Evolutionary conservation across 768 basidiomycete genomes (phyloP), one percentile per base, ranked within the genome.

Genomic region (Amanita pseudoporphyria): DNA sequence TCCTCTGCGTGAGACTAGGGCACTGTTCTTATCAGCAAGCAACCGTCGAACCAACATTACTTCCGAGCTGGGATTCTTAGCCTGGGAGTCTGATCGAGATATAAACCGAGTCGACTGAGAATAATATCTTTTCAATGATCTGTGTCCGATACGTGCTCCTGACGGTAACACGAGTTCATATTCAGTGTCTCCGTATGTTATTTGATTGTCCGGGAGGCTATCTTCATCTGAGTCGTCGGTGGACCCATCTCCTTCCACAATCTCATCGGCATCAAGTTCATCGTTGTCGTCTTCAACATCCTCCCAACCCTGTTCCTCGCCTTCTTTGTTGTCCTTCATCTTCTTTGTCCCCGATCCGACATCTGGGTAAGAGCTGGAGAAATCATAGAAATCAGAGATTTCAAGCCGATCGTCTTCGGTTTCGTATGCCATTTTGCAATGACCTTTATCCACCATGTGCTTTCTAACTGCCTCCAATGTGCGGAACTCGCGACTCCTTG

Each of bases 341-440:
- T 55, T 57, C 49, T 56, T 21, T 37, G 3, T 60, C 47, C 54
- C 57, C 13, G 52, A 35, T 1, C 72, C 70, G 9, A 61, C 58
- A 36, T 71, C 60, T 57, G 87, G 86, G 60, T 95, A 95, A 9
- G 87, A 90, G 1, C 72, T 64, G 0, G 82, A 75, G 63, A 95
- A 98, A 65, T 96, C 92, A 68, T 98, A 99, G 62, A 74, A 97
- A 56, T 97, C 94, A 0, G 92, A 88, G 5, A 95, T 56, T 56
- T 95, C 94, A 46, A 94, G 77, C 36, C 82, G 78, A 60, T 97
- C 91, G 33, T 69, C 61, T 57, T 88, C 82, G 1, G 76, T 67
- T 52, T 92, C 89, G 64, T 95, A 98, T 0, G 89, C 86, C 55
- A 99, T 81, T 68, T 96, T 97, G 76, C 94, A 97, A 60, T 99